Percentiles rank a stretch among this genome's conserved stretches.
These are phyloP conservation scores for Tolypocladium amazonense DNA, from an alignment of 2,329 filamentous ascomycete species.

Conservation along the genomic window DNA sequence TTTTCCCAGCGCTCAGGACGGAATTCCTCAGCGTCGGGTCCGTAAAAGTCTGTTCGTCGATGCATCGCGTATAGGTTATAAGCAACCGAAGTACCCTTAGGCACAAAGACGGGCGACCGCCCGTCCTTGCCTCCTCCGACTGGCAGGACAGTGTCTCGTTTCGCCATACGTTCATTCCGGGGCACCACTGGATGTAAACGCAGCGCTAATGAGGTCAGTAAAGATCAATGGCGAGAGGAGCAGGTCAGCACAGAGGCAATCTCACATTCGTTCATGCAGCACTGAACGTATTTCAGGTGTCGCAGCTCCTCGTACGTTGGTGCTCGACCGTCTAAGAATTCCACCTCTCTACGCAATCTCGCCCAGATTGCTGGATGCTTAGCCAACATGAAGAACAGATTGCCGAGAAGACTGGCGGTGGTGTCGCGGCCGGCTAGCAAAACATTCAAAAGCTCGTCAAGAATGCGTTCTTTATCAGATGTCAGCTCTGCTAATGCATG, in stretches of 20 bases:
- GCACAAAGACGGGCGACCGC: constrained; percentile 33
- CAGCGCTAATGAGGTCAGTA: constrained; percentile 17
- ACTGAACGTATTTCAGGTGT: constrained; percentile 9
- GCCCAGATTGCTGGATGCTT: constrained; percentile 22
- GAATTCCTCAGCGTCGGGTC: constrained; percentile 26
- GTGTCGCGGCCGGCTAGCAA: constrained; percentile 26
- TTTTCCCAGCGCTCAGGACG: constrained; percentile 29
- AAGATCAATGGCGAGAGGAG: neutral
- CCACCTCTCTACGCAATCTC: constrained; percentile 29
- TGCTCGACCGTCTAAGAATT: constrained; percentile 5
- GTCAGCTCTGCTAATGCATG: constrained; percentile 9
- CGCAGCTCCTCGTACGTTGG: constrained; percentile 11
- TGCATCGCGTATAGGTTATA: constrained; percentile 32
- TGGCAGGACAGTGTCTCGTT: constrained; percentile 36
- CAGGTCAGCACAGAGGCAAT: neutral
- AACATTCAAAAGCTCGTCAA: constrained; percentile 19
- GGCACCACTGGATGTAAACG: constrained; percentile 37
- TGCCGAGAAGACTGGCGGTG: constrained; percentile 22
- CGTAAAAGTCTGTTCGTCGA: constrained; percentile 24
- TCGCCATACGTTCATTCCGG: constrained; percentile 32
- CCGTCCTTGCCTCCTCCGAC: constrained; percentile 37
- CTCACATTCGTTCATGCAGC: constrained; percentile 12
- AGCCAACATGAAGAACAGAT: constrained; percentile 22
- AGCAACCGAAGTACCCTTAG: constrained; percentile 29
- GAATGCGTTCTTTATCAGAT: constrained; percentile 4